Conservation (phyloP, 2,329 filamentous ascomycete species). For the Fusarium camptoceras region DNA sequence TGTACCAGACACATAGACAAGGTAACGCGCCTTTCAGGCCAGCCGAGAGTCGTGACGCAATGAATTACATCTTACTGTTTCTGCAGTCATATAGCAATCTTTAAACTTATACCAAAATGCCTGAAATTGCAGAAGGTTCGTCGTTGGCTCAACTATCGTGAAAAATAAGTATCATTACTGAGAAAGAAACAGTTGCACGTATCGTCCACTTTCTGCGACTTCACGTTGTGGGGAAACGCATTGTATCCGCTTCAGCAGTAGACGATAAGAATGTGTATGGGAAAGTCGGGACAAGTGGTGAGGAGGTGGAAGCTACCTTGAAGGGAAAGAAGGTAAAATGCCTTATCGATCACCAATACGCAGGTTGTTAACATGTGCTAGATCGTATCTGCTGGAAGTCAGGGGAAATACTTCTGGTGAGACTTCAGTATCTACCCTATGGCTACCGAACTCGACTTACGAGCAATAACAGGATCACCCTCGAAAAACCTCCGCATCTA, state of each 20-base stretch:
- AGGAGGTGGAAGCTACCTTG: conserved; percentile 79
- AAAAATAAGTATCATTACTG: background rate
- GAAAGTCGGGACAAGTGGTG: conserved; percentile 84
- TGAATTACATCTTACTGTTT: conserved; percentile 2
- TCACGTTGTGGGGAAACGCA: conserved; percentile 84
- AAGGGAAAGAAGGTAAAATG: conserved; percentile 72
- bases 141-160: conserved; percentile 13
- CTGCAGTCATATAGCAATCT: background rate
- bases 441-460: conserved; percentile 4
- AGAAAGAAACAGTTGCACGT: conserved; percentile 72
- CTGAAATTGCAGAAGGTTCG: conserved; percentile 71
- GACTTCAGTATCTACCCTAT: conserved; percentile 23
- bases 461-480: conserved; percentile 52
- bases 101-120: conserved; percentile 58
- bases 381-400: conserved; percentile 77
- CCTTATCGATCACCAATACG: background rate
- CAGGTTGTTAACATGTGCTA: conserved; percentile 32
- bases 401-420: conserved; percentile 97
- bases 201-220: conserved; percentile 87
- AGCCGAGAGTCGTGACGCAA: conserved; percentile 21
- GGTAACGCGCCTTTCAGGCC: conserved; percentile 21
- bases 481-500: conserved; percentile 84
- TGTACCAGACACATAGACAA: background rate
- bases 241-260: conserved; percentile 75
- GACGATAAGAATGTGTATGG: conserved; percentile 90